Evolutionary conservation across 305 asterid genomes (phyloP).

Genomic region (Lippia alba): DNA sequence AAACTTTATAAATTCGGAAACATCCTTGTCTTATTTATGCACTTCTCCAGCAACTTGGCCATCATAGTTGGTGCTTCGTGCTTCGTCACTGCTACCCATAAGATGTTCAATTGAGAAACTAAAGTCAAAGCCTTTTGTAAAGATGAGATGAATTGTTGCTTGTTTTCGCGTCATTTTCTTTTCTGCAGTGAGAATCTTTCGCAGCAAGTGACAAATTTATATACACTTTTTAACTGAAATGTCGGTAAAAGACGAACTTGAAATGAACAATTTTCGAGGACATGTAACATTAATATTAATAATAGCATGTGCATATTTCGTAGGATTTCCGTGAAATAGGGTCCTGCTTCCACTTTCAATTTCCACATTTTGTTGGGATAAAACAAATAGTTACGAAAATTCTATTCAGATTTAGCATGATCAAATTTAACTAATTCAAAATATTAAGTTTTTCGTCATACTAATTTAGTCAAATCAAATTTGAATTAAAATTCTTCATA

Average conservation of each 20-base stretch:
- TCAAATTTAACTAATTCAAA: no score
- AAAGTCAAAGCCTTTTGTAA: neutral
- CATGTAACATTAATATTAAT: neutral
- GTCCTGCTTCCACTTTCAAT: neutral
- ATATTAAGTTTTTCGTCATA: no score
- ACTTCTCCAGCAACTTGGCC: no score
- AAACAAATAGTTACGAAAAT: no score
- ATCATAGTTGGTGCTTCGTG: no score
- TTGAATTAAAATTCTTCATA: no score
- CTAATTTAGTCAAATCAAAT: no score
- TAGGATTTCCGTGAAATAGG: constrained; percentile 13
- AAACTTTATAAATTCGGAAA: no score
- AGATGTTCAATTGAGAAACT: neutral
- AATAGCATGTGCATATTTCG: constrained; percentile 31
- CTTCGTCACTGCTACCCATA: no score
- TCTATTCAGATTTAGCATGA: no score
- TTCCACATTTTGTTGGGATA: no score
- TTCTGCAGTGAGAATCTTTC: constrained; percentile 12
- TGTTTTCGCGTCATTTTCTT: neutral
- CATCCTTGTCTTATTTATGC: no score
- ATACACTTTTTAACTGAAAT: neutral
- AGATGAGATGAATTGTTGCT: neutral
- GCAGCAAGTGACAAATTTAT: constrained; percentile 5
- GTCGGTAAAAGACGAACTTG: neutral
- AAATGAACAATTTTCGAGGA: constrained; percentile 28